These are phyloP conservation scores for Lasiodiplodia hormozganensis DNA, from an alignment of 2,329 filamentous ascomycete species.

Conservation along the genomic window DNA sequence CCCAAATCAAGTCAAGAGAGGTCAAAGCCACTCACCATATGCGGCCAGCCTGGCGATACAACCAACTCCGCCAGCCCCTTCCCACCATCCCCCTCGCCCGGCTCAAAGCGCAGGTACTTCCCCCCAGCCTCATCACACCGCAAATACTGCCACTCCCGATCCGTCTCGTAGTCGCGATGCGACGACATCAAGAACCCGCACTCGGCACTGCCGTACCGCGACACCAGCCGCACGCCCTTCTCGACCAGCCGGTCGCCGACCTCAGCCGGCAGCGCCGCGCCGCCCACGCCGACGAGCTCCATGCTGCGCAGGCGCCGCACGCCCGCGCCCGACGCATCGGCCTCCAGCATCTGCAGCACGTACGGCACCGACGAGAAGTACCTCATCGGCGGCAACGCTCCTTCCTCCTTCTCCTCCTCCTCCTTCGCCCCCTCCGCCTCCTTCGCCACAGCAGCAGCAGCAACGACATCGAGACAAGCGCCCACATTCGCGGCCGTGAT, in stretches of 20 bases:
- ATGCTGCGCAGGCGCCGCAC: constrained; percentile 56
- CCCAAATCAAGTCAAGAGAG: background rate
- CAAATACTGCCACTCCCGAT: constrained; percentile 69
- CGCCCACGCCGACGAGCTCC: constrained; percentile 69
- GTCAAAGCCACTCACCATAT: constrained; percentile 43
- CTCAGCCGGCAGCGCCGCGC: constrained; percentile 61
- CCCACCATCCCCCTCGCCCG: constrained; percentile 41
- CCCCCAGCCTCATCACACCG: constrained; percentile 53
- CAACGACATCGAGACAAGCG: constrained; percentile 49
- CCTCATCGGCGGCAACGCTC: constrained; percentile 46
- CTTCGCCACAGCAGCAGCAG: background rate
- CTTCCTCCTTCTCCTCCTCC: too few relatives aligned
- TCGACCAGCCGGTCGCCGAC: constrained; percentile 62
- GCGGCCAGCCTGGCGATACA: constrained; percentile 64
- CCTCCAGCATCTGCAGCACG: constrained; percentile 61
- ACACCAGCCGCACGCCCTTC: constrained; percentile 63
- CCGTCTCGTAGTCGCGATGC: constrained; percentile 60
- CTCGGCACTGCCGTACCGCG: constrained; percentile 70
- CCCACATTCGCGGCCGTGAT: constrained; percentile 64
- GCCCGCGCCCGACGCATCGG: constrained; percentile 47
- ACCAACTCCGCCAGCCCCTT: constrained; percentile 61
- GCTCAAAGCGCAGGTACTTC: constrained; percentile 54
- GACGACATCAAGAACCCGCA: constrained; percentile 72
- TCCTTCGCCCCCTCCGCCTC: background rate
- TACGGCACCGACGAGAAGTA: constrained; percentile 71